Evolutionary conservation across 805 yeast genomes (phyloP), one percentile per base, ranked within the genome.

Genomic region (Metschnikowia baotianmanensis): DNA sequence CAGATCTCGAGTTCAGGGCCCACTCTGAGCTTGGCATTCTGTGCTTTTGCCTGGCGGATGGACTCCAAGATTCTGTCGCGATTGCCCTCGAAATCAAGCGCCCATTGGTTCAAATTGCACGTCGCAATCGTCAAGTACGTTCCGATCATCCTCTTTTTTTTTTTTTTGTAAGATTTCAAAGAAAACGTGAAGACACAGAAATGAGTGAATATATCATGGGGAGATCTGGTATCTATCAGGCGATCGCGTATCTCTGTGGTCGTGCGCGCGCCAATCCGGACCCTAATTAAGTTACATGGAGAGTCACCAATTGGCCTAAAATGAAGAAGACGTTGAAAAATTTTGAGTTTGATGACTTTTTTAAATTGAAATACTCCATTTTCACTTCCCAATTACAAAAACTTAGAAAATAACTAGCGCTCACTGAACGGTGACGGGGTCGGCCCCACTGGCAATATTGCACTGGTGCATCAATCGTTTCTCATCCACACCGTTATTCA

Each of bases 51-150:
- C 37, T 76, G 71, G 17, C 57, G 59, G 55, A 93, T 91, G 40
- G 95, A 83, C 56, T 83, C 83, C 18, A 93, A 55, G 48, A 93
- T 91, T 42, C 99, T 73, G 57, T 90, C 96, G 39, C 96, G 74
- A 63, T 93, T 93, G 5, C 99, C 99, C 62, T 91, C 98, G 62
- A 88, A 93, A 61, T 93, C 99, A 40, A 93, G 72, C 0, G 99
- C 96, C 99, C 99, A 93, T 75, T 93, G 99, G 67, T 93, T 93
- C 49, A 93, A 73, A 55, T 90, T 88, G 65, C 98, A 91, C 1
- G 98, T 90, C 1, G 98, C 90, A 26, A 91, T 69, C 0, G 97
- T 91, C 34, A 90, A 81, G 42, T 84, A 74, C 40, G 87, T 93
- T 1, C 95, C 90, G 96, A 90, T 90, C 20, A 31, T 39, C 16